A percentile compares a stretch with the other conserved stretches of the same genome.
These are phyloP conservation scores for Aspergillus sp. DNA, from an alignment of 2,329 filamentous ascomycete species.

Conservation along the genomic window DNA sequence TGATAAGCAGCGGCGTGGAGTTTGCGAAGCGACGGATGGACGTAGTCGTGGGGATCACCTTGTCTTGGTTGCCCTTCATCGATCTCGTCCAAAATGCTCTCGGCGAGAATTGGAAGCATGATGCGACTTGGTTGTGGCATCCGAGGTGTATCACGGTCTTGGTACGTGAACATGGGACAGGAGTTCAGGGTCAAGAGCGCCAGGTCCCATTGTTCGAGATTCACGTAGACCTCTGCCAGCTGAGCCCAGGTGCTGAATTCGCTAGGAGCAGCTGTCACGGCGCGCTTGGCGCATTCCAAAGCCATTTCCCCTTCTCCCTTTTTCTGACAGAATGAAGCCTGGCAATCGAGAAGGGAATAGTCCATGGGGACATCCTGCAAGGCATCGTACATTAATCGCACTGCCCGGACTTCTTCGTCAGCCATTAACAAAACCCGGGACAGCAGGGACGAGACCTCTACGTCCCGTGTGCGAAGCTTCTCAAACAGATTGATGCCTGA, in stretches of 20 bases:
- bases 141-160: conserved; percentile 91
- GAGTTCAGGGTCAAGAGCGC: conserved; percentile 93
- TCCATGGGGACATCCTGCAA: conserved; percentile 94
- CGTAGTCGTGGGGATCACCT: conserved; percentile 71
- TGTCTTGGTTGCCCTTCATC: conserved; percentile 73
- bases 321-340: conserved; percentile 82
- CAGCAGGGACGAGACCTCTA: conserved; percentile 88
- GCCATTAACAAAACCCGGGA: conserved; percentile 89
- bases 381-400: conserved; percentile 78
- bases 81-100: conserved; percentile 90
- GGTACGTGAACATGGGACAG: conserved; percentile 99
- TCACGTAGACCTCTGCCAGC: conserved; percentile 86
- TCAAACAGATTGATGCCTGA: conserved; percentile 98
- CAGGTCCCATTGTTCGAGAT: conserved; percentile 93
- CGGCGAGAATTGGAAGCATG: conserved; percentile 75
- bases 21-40: conserved; percentile 78
- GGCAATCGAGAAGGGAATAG: conserved; percentile 89
- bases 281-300: conserved; percentile 85
- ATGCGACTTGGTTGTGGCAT: conserved; percentile 92
- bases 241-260: conserved; percentile 97
- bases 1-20: conserved; percentile 85
- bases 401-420: conserved; percentile 93
- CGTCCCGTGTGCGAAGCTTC: conserved; percentile 82
- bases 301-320: conserved; percentile 86
- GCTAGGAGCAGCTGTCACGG: conserved; percentile 89